Evolutionary conservation across 495 filamentous ascomycete species (phyloP), one percentile per base, ranked within the genome.

Genomic region (Parathielavia hyrcaniae): DNA sequence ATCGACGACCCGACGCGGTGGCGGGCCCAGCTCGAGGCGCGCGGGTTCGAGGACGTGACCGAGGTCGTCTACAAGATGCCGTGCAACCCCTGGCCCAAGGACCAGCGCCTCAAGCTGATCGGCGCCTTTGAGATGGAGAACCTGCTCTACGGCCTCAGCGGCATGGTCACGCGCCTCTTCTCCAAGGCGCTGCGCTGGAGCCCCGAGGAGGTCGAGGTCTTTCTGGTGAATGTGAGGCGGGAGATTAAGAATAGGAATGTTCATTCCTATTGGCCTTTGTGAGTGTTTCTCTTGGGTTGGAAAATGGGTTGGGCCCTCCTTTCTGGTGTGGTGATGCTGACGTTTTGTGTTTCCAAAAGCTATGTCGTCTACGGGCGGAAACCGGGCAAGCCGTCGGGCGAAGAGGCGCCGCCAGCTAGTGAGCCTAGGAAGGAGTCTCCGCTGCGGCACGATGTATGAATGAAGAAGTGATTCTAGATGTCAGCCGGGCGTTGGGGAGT

Each of bases 21-120:
- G 61, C 69, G 68, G 41, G 58, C 61, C 34, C 66, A 61, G 62
- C 53, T 72, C 56, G 50, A 57, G 40, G 64, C 73, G 13, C 73
- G 69, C 26, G 76, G 77, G 10, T 80, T 80, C 57, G 65, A 70
- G n/a, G 70, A 81, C 14, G 71, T 81, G 2, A 66, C 66, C 12
- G 74, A 81, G 47, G 62, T 67, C 34, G 51, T 61, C 26, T 80
- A 75, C 60, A 76, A 77, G 53, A 70, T 76, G 67, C 81, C 79
- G 4, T 62, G 78, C 26, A 78, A 77, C 30, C 73, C 79, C 11
- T 84, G 82, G 82, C 63, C 79, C 0, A 73, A 68, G 35, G 77
- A 81, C 51, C 62, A 67, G 56, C 65, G 70, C 17, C 57, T 78
- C 51, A 82, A 80, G 62, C 67, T 76, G 39, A 67, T 82, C 26